Conservation (phyloP, 2,329 filamentous ascomycete genomes). For the Chaetomium olivaceum region DNA sequence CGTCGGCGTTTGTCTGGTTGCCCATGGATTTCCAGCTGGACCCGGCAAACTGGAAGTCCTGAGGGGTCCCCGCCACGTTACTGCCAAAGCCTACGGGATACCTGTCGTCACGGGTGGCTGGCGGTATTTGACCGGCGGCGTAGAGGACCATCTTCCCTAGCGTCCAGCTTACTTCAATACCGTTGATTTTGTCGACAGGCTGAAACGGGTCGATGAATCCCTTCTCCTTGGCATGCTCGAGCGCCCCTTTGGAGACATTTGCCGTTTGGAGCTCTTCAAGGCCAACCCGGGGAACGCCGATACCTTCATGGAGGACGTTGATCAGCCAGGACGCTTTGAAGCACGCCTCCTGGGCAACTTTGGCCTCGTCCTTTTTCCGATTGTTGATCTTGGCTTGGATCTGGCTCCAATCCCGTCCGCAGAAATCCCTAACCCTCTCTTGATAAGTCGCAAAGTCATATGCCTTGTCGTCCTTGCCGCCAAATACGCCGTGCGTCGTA, state of each 20-base stretch:
- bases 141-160: constrained; percentile 96
- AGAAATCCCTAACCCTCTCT: constrained; percentile 79
- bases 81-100: constrained; percentile 90
- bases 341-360: constrained; percentile 82
- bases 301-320: constrained; percentile 92
- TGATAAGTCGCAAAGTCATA: constrained; percentile 94
- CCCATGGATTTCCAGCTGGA: constrained; percentile 47
- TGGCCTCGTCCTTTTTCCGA: constrained; percentile 71
- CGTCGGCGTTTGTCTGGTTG: constrained; percentile 45
- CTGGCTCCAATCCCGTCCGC: constrained; percentile 75
- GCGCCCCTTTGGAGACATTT: constrained; percentile 72
- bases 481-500: constrained; percentile 92
- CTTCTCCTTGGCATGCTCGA: constrained; percentile 68
- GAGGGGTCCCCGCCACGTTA: constrained; percentile 68
- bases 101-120: constrained; percentile 53
- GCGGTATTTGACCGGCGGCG: constrained; percentile 81
- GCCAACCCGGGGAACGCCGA: constrained; percentile 84
- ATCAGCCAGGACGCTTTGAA: constrained; percentile 99
- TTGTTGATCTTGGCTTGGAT: constrained; percentile 67
- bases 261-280: constrained; percentile 65
- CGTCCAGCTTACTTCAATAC: constrained; percentile 94
- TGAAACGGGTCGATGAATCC: constrained; percentile 85
- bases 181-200: constrained; percentile 88
- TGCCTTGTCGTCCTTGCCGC: constrained; percentile 72
- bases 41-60: constrained; percentile 83